Base-by-base conservation (phyloP, 2,329 filamentous ascomycete species). In the Ophiostoma ulmi region DNA sequence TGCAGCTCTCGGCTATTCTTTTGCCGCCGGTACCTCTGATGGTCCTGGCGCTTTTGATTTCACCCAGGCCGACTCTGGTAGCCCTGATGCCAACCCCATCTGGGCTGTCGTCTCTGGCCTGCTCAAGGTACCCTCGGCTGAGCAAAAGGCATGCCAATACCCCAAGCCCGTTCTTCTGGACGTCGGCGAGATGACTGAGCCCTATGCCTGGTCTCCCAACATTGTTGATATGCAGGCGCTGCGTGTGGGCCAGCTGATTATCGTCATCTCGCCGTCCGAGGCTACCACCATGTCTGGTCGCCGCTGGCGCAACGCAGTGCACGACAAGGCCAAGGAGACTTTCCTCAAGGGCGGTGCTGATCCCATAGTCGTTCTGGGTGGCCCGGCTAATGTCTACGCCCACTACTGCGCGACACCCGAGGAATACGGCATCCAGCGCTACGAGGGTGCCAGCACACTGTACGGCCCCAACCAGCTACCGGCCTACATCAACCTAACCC, bases 21-120 rank as follows among this genome's bases (percentile, higher is more conserved):
- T 98, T 77, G 94, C 94, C 0, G 94, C 92, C 0, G 94, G 94
- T 13, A 98, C 94, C 0, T 92, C 92, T 0, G 94, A 98, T 78
- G 93, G 94, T 6, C 94, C 94, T 0, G 94, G 94, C 0, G 89
- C 88, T 0, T 97, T 97, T 76, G 94, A 98, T 79, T 97, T 98
- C 78, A 93, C 91, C 20, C 94, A 97, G 78, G 91, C 89, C 74
- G 88, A 92, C 76, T 89, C 90, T 0, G 89, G 90, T 36, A 81
- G 84, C 5, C 90, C 93, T 0, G 86, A 89, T 72, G 81, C 83
- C 31, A 94, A 91, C 74, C 91, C 91, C 0, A 79, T 97, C 20
- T 97, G 94, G 94, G 84, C 85, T 48, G 81, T 91, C 10, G 90
- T 95, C 22, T 87, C 91, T 20, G 87, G 86, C 64, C 80, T 92